Evolutionary conservation across 2,329 filamentous ascomycete species (phyloP), one percentile per base, ranked within the genome.

Genomic region (Thelonectria rubi): DNA sequence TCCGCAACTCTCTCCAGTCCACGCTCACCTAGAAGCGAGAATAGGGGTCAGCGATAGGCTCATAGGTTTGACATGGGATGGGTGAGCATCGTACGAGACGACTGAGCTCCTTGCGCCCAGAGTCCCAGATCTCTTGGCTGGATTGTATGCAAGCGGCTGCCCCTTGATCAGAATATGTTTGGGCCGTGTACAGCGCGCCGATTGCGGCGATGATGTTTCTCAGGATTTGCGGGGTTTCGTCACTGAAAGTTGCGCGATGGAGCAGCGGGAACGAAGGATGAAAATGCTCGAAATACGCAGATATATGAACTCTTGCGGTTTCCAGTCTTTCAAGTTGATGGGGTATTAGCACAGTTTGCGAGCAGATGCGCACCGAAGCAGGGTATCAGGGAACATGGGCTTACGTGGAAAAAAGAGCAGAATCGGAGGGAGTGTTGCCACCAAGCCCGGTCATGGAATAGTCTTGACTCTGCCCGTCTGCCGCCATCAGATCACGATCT

Each of bases 221-320:
- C 20, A 64, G 54, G 1, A 61, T 26, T 4, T 58, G 59, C 0
- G 64, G 60, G 8, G 53, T 50, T 9, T 64, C 55, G 11, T 47
- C 45, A 9, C 54, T 32, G 10, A 67, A 24, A 10, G 65, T 68
- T 21, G 66, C 60, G 17, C 56, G 64, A 37, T 71, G 69, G 3
- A 71, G 46, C 15, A 70, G 39, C 10, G 65, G 68, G 21, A 70
- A 68, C 1, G 69, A 68, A 5, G 68, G 63, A 12, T 71, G 68
- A 20, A 70, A 70, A 34, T 62, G 52, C 24, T 69, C 63, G 47
- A 69, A 69, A 21, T 69, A 71, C 2, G 69, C 64, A 8, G 58
- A 30, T 10, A 69, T 57, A n/a, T 69, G 49, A 9, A 32, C 26
- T 4, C 10, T 24, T 30, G 30, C 12, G 1, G 15, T 17, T 17